Evolutionary conservation across 495 filamentous ascomycete species (phyloP), one percentile per base, ranked within the genome.

Genomic region (Penicillium canescens): DNA sequence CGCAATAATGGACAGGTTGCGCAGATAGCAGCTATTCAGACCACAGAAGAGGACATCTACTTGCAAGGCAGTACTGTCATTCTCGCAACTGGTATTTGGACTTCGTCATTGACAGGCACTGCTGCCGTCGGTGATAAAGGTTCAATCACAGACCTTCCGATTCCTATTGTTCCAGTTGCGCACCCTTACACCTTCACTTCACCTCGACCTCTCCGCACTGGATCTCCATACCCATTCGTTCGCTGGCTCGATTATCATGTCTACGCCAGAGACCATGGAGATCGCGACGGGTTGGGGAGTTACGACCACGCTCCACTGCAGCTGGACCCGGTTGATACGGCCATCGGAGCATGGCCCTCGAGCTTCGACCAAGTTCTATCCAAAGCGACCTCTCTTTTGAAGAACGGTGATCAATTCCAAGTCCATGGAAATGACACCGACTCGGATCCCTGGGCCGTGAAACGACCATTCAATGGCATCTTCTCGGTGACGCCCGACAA

Each of bases 401-500:
- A 58, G 12, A 61, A 61, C 35, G 47, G 55, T 0, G 5, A 31
- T 0, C 14, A 57, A 1, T 61, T 61, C 42, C 40, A 66, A 8
- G 46, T 55, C 0, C 23, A 46, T 9, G 55, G 55, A 18, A 35
- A 6, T 2, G 35, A 24, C 9, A 42, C 10, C 2, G 42, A 50
- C n/a, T 8, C 16, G 5, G 39, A 56, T 7, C 37, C 54, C 0
- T 49, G 52, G n/a, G 56, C 59, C 28, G 61, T 51, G 41, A 49
- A 58, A 21, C 4, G 31, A 12, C 59, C 59, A 3, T 71, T 68
- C 49, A 73, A 73, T 46, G 70, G 70, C 13, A 69, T 71, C 16
- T 73, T 73, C 46, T 51, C 70, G 1, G 66, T 73, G 49, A 73
- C 70, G 4, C 70, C 70, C 2, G 70, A 73, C 42, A 73, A 73